These are phyloP conservation scores for Triticum timopheevii DNA, from an alignment of 176 grass and related monocot species.

Conservation along the genomic window DNA sequence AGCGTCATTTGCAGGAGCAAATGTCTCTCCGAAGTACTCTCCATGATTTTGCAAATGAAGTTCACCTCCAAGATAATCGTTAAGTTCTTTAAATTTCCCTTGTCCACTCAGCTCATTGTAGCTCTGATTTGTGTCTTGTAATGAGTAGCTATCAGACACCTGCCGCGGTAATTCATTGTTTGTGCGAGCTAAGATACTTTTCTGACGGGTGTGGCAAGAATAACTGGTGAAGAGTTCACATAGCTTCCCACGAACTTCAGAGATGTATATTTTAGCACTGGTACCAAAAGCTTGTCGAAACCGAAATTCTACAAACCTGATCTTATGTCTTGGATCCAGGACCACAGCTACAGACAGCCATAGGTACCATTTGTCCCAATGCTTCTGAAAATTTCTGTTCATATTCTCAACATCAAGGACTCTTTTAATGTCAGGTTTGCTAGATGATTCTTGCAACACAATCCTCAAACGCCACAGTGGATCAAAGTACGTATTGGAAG, in stretches of 20 bases:
- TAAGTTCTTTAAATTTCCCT: no score
- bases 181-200: no score
- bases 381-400: background rate
- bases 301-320: background rate
- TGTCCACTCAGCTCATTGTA: no score
- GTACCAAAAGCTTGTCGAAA: background rate
- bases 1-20: no score
- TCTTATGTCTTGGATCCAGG: slow-evolving; percentile 33
- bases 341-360: slow-evolving; percentile 30
- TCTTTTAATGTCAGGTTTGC: background rate
- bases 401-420: background rate
- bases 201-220: background rate
- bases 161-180: no score
- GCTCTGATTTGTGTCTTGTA: no score
- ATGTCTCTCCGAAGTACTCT: no score
- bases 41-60: no score
- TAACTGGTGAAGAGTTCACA: slow-evolving; percentile 23
- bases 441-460: background rate
- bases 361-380: slow-evolving; percentile 21
- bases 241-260: slow-evolving; percentile 18
- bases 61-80: no score
- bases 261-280: slow-evolving; percentile 5
- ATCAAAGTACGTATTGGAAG: slow-evolving; percentile 16
- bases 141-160: no score
- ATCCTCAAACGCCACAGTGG: background rate